Conservation (phyloP, 495 filamentous ascomycete genomes). For the Apodospora peruviana region DNA sequence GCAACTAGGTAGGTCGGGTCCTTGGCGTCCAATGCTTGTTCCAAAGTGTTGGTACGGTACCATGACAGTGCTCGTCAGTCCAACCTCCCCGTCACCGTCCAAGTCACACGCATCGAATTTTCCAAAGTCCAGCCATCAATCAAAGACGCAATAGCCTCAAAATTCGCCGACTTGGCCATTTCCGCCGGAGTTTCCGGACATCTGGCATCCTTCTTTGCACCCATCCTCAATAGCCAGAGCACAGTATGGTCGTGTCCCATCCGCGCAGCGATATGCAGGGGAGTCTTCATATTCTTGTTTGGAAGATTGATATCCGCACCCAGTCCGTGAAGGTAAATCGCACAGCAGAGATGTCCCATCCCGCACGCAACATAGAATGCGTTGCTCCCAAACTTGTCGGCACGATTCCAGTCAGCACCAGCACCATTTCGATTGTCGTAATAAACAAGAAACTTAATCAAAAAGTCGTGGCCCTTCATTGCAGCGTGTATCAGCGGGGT, state of each 20-base stretch:
- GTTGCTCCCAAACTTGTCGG: neutral
- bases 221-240: constrained; percentile 10
- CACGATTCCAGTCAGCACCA: neutral
- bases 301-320: constrained; percentile 8
- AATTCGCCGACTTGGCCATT: constrained; percentile 1
- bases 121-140: constrained; percentile 6
- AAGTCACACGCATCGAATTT: too few species aligned
- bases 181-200: constrained; percentile 4
- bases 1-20: too few species aligned
- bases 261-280: constrained; percentile 10
- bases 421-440: neutral
- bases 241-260: constrained; percentile 8
- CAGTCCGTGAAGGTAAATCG: constrained; percentile 3
- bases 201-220: constrained; percentile 4
- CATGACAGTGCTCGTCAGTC: too few species aligned
- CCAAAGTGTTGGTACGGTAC: too few species aligned
- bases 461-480: neutral
- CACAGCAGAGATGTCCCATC: constrained; percentile 2
- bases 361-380: constrained; percentile 11
- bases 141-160: constrained; percentile 1
- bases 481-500: constrained; percentile 12
- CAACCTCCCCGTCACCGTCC: too few species aligned
- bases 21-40: too few species aligned
- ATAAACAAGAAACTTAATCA: constrained; percentile 2
- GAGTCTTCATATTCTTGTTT: constrained; percentile 5